Evolutionary conservation across 2,329 filamentous ascomycete species (phyloP), one percentile per base, ranked within the genome.

Genomic region (Calonectria pseudoturangicola): DNA sequence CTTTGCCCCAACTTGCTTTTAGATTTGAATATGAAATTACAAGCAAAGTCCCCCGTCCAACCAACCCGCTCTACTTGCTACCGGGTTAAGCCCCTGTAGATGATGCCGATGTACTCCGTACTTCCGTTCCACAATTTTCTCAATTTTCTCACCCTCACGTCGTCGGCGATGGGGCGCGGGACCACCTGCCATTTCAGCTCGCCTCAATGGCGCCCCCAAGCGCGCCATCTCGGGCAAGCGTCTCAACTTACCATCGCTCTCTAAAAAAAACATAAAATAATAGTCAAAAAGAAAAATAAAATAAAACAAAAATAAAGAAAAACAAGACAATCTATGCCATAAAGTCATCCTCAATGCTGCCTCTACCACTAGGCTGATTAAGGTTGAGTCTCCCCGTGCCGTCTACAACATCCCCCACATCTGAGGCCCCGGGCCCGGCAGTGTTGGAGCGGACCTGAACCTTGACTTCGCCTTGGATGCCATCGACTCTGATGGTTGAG

Each of bases 381-480:
- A 88, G 76, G 21, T 85, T 85, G 74, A 89, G 80, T 68, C 83
- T 81, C 2, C 85, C 84, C 43, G 86, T 83, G 75, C 85, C 85
- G 58, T 86, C 85, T 15, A 87, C 83, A n/a, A 89, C 80, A 41
- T 87, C 79, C 73, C 83, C 75, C 68, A 81, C 75, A 62, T 83
- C 79, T 56, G 81, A 74, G 18, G 72, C 73, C 30, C 72, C 70
- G 4, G 82, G 80, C 1, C 76, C 76, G 7, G 79, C 79, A 15
- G 74, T 79, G 41, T 78, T 79, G 8, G 83, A 83, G 33, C 87
- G 86, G 8, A 90, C 85, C 74, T 89, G 86, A 10, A 91, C 88
- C 75, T 88, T 88, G 28, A 92, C 87, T 74, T 91, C 89, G 18
- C 89, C 89, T 16, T 86, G 84, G 12, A 91, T 87, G 58, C 89